A percentile compares a stretch with the other conserved stretches of the same genome.
Evolutionary conservation across 2,329 filamentous ascomycete species (phyloP).

Genomic region (Leptographium procerum): DNA sequence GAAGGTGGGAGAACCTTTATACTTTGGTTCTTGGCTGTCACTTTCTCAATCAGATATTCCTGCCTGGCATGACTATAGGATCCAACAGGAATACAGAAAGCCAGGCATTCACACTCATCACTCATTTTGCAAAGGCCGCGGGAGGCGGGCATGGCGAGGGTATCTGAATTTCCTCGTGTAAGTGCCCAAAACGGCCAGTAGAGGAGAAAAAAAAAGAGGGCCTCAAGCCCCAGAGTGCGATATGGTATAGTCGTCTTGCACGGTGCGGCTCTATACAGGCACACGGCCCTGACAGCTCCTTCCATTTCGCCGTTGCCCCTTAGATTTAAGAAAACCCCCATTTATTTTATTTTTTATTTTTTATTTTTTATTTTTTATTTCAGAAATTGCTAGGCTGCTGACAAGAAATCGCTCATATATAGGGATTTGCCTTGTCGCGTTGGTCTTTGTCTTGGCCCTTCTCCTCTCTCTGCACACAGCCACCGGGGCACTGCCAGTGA

Average conservation of each 20-base stretch:
- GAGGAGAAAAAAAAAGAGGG: neutral
- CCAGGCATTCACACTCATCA: neutral
- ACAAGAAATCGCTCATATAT: neutral
- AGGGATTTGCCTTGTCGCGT: no score
- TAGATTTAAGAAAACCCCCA: neutral
- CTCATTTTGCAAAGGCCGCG: neutral
- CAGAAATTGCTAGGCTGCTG: neutral
- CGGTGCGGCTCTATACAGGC: neutral
- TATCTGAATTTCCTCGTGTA: neutral
- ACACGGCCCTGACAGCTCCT: neutral
- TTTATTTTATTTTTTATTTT: neutral
- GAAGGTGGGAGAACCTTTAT: constrained; percentile 1
- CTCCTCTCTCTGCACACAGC: neutral
- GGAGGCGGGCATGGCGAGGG: neutral
- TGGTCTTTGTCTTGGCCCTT: neutral
- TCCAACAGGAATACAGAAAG: neutral
- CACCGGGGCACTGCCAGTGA: no score
- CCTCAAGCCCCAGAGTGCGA: no score
- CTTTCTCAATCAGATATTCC: neutral
- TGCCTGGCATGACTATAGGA: neutral
- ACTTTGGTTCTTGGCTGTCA: neutral
- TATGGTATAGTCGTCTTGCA: neutral
- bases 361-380: neutral
- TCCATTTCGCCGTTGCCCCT: neutral
- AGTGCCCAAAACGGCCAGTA: neutral